Evolutionary conservation across 805 yeast genomes (phyloP).

Genomic region (Sugiyamaella lignohabitans): DNA sequence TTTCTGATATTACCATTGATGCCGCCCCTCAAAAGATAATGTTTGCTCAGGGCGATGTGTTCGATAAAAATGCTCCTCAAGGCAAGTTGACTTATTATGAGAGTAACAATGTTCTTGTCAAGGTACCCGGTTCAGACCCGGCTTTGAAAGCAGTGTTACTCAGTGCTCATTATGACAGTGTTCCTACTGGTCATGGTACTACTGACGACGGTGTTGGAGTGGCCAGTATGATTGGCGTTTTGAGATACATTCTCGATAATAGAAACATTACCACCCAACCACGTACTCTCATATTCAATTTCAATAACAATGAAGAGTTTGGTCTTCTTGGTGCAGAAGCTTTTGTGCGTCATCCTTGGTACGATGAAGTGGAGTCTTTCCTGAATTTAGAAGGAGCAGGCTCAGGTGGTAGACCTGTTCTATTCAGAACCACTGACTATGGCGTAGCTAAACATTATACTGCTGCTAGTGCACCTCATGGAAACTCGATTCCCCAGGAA

Average conservation of each 20-base stretch:
- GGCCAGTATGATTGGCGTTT: constrained; percentile 68
- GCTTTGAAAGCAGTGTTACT: constrained; percentile 60
- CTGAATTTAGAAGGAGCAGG: constrained; percentile 91
- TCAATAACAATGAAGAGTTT: constrained; percentile 86
- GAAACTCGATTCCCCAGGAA: constrained; percentile 73
- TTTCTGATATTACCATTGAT: constrained; percentile 35
- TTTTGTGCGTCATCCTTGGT: constrained; percentile 70
- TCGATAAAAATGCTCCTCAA: constrained; percentile 29
- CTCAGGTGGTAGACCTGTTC: constrained; percentile 76
- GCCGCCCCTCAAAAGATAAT: constrained; percentile 39
- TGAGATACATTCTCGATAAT: constrained; percentile 41
- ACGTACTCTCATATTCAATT: constrained; percentile 72
- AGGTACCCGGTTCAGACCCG: constrained; percentile 57
- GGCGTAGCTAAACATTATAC: constrained; percentile 58
- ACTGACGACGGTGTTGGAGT: constrained; percentile 92
- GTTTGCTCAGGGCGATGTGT: constrained; percentile 46
- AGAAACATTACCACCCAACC: constrained; percentile 27
- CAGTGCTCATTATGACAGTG: constrained; percentile 86
- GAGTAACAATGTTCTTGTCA: constrained; percentile 71
- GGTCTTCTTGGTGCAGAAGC: constrained; percentile 77
- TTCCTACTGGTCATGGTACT: constrained; percentile 78
- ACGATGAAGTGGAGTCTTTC: constrained; percentile 47
- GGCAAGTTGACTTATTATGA: constrained; percentile 66
- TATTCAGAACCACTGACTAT: constrained; percentile 78
- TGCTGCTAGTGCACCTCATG: constrained; percentile 56